These are phyloP conservation scores for Hansenula sp. DNA, from an alignment of 1,139 yeast species.

Conservation along the genomic window DNA sequence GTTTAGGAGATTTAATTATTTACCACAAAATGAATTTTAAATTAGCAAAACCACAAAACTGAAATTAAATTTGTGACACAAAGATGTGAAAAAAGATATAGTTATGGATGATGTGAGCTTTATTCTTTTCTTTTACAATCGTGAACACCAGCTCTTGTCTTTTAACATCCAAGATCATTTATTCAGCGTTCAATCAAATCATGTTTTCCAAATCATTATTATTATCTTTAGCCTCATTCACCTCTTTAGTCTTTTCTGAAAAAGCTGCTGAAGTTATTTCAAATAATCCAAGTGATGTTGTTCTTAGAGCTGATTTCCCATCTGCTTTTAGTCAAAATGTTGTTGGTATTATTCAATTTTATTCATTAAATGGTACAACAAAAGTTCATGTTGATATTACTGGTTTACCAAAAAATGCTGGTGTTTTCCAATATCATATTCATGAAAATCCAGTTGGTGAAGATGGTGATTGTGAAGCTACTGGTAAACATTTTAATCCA, in stretches of 20 bases:
- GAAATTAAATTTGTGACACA: too few species aligned
- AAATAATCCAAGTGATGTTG: conserved; percentile 40
- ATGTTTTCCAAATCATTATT: conserved; percentile 7
- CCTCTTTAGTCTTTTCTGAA: conserved; percentile 7
- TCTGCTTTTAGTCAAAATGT: conserved; percentile 35
- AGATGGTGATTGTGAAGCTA: conserved; percentile 41
- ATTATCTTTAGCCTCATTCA: conserved; percentile 8
- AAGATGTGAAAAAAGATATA: too few species aligned
- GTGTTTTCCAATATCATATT: conserved; percentile 56
- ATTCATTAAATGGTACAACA: conserved; percentile 42
- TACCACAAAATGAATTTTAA: too few species aligned
- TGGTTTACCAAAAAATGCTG: conserved; percentile 51
- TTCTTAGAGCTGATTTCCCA: conserved; percentile 57
- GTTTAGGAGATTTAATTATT: not conserved
- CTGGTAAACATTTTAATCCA: conserved; percentile 52
- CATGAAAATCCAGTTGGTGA: conserved; percentile 44
- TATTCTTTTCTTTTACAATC: too few species aligned
- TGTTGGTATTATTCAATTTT: conserved; percentile 46
- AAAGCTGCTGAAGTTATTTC: conserved; percentile 34
- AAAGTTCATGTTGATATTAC: conserved; percentile 57
- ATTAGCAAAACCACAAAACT: too few species aligned
- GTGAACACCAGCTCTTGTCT: not conserved
- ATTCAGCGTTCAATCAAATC: not conserved
- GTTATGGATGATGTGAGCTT: too few species aligned
- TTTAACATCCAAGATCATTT: not conserved